Conservation (phyloP, 257 asterid species). For the Solanum tarapatanum region DNA sequence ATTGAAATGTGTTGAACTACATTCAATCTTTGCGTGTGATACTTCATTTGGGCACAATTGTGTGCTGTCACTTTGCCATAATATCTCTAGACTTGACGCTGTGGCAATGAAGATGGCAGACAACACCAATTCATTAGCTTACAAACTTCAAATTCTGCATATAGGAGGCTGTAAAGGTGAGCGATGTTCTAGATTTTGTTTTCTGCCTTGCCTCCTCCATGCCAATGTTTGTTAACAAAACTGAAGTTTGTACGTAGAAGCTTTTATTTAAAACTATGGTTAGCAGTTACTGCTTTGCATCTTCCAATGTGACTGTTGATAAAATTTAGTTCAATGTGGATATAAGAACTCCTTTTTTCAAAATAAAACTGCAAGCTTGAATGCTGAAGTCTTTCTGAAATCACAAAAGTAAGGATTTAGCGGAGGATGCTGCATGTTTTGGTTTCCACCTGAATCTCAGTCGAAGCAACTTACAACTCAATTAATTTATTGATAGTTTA, state of each 20-base stretch:
- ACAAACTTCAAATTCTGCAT: conserved; percentile 46
- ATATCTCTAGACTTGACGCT: conserved; percentile 10
- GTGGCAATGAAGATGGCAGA: conserved; percentile 13
- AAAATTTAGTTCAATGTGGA: neutral
- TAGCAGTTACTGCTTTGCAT: neutral
- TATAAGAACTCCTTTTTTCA: neutral
- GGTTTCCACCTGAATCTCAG: neutral
- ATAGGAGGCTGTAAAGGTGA: conserved; percentile 76
- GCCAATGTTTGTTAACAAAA: neutral
- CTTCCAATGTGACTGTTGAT: neutral
- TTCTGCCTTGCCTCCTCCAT: neutral
- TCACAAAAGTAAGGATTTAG: neutral
- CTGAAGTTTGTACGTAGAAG: neutral
- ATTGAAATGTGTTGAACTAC: conserved; percentile 42
- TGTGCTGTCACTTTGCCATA: conserved; percentile 52
- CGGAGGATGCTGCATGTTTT: neutral
- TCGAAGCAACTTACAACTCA: neutral
- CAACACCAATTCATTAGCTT: conserved; percentile 19
- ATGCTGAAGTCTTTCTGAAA: neutral
- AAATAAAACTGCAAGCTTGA: neutral
- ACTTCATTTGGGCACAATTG: conserved; percentile 62
- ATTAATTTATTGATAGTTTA: neutral
- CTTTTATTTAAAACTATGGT: neutral
- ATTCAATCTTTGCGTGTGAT: conserved; percentile 58
- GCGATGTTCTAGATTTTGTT: conserved; percentile 1